Percentiles rank a stretch among this genome's conserved stretches.
These are phyloP conservation scores for Aspergillus nidulans DNA, from an alignment of 495 filamentous ascomycete genomes.

Conservation along the genomic window DNA sequence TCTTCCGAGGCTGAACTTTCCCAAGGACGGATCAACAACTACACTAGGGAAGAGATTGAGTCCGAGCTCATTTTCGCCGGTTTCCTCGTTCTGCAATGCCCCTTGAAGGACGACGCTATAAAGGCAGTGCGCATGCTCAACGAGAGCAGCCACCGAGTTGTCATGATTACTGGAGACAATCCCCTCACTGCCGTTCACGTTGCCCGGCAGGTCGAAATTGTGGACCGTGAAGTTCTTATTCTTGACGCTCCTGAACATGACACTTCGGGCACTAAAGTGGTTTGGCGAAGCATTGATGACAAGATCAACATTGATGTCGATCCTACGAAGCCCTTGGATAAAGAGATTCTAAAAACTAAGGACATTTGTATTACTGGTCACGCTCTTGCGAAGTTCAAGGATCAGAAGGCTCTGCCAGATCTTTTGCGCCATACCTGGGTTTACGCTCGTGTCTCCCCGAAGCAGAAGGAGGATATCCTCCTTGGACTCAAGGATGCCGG, in stretches of 20 bases:
- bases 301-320: slow-evolving; percentile 83
- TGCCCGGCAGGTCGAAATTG: slow-evolving; percentile 92
- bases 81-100: slow-evolving; percentile 92
- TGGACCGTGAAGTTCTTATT: slow-evolving; percentile 92
- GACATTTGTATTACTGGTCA: slow-evolving; percentile 97
- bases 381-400: slow-evolving; percentile 84
- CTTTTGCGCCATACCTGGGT: slow-evolving; percentile 92
- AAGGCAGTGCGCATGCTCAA: slow-evolving; percentile 94
- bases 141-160: slow-evolving; percentile 94
- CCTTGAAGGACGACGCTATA: slow-evolving; percentile 94
- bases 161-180: slow-evolving; percentile 99
- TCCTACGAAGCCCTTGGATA: slow-evolving; percentile 73
- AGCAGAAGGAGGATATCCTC: slow-evolving; percentile 98
- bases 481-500: slow-evolving; percentile 92
- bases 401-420: slow-evolving; percentile 63
- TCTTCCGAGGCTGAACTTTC: slow-evolving; percentile 74
- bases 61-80: slow-evolving; percentile 81
- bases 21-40: slow-evolving; percentile 80
- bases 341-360: slow-evolving; percentile 75
- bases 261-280: slow-evolving; percentile 70
- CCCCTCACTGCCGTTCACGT: slow-evolving; percentile 95
- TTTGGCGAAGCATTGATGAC: slow-evolving; percentile 96
- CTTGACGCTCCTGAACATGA: slow-evolving; percentile 93
- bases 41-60: slow-evolving; percentile 90
- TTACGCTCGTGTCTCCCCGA: slow-evolving; percentile 95